Conservation (phyloP, 2,329 filamentous ascomycete genomes). For the Fusarium devonianum region DNA sequence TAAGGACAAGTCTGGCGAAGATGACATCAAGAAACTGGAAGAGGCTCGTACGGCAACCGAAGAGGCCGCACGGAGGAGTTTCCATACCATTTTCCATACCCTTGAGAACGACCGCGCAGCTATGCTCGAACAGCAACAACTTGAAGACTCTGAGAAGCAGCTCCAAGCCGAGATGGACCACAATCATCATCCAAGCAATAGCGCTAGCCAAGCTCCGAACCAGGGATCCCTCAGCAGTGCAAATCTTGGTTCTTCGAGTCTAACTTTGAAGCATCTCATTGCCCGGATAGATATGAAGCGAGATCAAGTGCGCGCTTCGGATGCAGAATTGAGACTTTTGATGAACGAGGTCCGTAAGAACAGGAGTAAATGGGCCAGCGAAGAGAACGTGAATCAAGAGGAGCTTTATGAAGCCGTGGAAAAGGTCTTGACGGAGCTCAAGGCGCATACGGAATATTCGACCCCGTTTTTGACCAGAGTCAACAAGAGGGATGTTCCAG, state of each 20-base stretch:
- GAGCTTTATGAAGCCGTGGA: slow-evolving; percentile 96
- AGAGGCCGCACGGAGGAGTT: slow-evolving; percentile 86
- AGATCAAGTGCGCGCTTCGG: slow-evolving; percentile 86
- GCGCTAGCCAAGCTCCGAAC: slow-evolving; percentile 64
- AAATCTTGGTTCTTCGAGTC: slow-evolving; percentile 92
- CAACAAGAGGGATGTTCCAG: slow-evolving; percentile 95
- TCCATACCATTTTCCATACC: slow-evolving; percentile 93
- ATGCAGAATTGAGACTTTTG: slow-evolving; percentile 87
- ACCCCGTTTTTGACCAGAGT: slow-evolving; percentile 94
- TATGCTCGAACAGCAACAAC: slow-evolving; percentile 96
- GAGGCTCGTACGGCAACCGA: slow-evolving; percentile 91
- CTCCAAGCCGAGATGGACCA: slow-evolving; percentile 94
- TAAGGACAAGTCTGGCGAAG: slow-evolving; percentile 76
- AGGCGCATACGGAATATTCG: slow-evolving; percentile 96
- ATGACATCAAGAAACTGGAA: slow-evolving; percentile 91
- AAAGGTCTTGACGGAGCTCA: slow-evolving; percentile 95
- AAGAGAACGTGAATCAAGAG: slow-evolving; percentile 96
- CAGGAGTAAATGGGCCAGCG: slow-evolving; percentile 97
- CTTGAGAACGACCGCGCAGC: slow-evolving; percentile 94
- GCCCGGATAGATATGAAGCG: slow-evolving; percentile 93
- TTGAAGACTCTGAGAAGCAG: slow-evolving; percentile 95
- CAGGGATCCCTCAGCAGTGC: slow-evolving; percentile 92
- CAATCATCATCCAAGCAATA: slow-evolving; percentile 60
- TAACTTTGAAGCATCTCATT: slow-evolving; percentile 97
- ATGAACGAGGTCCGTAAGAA: slow-evolving; percentile 99